These are phyloP conservation scores for Gracilaria gracilis DNA, from an alignment of 23 red algal genomes.

Conservation along the genomic window DNA sequence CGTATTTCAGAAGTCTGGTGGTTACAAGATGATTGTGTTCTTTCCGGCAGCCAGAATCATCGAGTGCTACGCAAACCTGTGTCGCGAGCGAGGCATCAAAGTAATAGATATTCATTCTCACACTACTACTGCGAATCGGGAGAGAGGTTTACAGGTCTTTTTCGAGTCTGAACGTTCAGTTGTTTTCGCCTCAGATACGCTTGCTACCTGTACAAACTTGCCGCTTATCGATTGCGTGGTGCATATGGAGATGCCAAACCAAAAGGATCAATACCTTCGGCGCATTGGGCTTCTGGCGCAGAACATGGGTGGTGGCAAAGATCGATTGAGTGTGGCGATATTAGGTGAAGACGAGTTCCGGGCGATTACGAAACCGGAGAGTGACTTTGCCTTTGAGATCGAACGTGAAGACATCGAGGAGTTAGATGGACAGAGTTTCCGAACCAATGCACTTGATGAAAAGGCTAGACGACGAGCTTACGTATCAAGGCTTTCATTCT, in stretches of 20 bases:
- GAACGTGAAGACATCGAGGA: not conserved
- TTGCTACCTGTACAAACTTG: conserved; percentile 10
- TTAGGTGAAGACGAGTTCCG: conserved; percentile 33
- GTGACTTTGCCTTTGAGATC: conserved; percentile 16
- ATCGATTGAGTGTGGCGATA: not conserved
- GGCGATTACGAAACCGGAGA: conserved; percentile 15
- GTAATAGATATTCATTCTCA: conserved; percentile 28
- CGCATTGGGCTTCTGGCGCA: conserved; percentile 34
- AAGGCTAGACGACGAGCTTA: conserved; percentile 50
- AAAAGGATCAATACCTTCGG: conserved; percentile 30
- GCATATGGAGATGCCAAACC: conserved; percentile 37
- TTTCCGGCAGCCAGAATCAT: conserved; percentile 58
- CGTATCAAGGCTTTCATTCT: conserved; percentile 46
- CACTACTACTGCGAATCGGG: conserved; percentile 31
- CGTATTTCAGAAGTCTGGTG: not conserved
- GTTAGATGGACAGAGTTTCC: not conserved
- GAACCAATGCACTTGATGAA: conserved; percentile 3
- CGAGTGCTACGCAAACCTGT: conserved; percentile 54
- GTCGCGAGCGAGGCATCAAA: conserved; percentile 10
- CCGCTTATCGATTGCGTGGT: conserved; percentile 57
- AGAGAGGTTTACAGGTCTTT: conserved; percentile 30
- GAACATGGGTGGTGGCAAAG: not conserved
- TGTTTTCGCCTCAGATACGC: conserved; percentile 61
- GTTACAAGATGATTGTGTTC: conserved; percentile 52
- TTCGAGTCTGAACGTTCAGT: conserved; percentile 26